phyloP scores from a whole-genome alignment of 1,284 basidiomycete species.

The Hymenochaete sp. region DNA sequence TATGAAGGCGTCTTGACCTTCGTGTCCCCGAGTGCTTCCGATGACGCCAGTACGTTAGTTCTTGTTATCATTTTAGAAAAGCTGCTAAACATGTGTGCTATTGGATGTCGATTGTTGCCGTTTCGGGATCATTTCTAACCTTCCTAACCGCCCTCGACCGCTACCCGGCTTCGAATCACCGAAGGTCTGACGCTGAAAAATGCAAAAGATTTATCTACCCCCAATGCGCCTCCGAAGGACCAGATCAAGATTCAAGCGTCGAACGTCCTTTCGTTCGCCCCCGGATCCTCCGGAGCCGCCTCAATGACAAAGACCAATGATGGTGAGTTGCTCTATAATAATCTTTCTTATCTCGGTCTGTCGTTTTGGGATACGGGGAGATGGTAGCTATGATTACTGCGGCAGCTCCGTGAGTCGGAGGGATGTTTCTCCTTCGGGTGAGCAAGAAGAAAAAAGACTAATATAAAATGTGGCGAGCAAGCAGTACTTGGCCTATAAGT shows the following conservation, averaged over 20 bases:
- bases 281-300: slow-evolving; percentile 59
- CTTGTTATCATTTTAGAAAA: neutral
- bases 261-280: slow-evolving; percentile 63
- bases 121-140: neutral
- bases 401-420: too few species aligned
- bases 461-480: too few species aligned
- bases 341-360: neutral
- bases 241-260: slow-evolving; percentile 56
- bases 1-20: slow-evolving; percentile 16
- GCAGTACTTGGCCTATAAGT: too few species aligned
- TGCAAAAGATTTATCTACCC: slow-evolving; percentile 55
- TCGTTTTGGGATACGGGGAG: too few species aligned
- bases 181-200: slow-evolving; percentile 64
- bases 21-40: slow-evolving; percentile 15
- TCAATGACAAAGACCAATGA: slow-evolving; percentile 59
- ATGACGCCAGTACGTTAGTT: slow-evolving; percentile 17
- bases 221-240: slow-evolving; percentile 60
- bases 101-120: neutral
- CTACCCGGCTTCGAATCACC: neutral
- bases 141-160: slow-evolving; percentile 1
- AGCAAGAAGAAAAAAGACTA: too few species aligned
- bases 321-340: slow-evolving; percentile 19
- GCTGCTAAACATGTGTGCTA: too few species aligned
- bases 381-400: too few species aligned
- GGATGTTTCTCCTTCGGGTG: too few species aligned